Evolutionary conservation across 2,329 filamentous ascomycete species (phyloP), one percentile per base, ranked within the genome.

Genomic region (Sclerotinia borealis): DNA sequence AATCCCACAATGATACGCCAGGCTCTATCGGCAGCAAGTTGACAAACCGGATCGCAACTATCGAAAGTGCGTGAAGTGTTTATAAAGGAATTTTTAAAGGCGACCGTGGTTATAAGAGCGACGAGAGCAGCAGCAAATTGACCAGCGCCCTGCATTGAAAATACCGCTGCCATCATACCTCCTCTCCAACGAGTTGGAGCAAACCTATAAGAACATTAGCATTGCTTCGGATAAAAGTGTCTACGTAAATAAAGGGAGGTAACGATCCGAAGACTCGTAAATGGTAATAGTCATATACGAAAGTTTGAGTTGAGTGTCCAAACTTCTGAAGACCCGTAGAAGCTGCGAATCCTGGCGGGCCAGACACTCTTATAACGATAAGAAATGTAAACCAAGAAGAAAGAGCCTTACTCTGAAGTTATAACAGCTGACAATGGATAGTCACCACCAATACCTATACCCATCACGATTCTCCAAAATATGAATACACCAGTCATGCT

Each of bases 91-190:
- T 74, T 72, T 69, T 85, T 86, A 76, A 90, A 91, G 2, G 82
- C 84, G 19, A 81, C 77, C 0, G 86, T 88, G 43, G 86, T 87
- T 61, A 92, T 83, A 39, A 93, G 78, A 15, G 89, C 85, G 25
- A 93, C 82, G 7, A 92, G 78, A 31, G 88, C 87, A 15, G 88
- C 88, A 25, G 80, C 79, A 59, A 93, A 85, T 72, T 93, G 90
- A n/a, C 91, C 90, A 31, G 92, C 79, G 54, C 90, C 90, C 72
- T 95, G 91, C 89, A 93, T 93, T 43, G 89, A 89, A 72, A 95
- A 95, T 55, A 93, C 90, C 19, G 88, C 83, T 13, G 87, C 89
- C 80, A 95, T 90, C 88, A 95, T 93, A 64, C 87, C 89, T 66
- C 90, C 91, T 70, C 91, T 83, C 85, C 89, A 92, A 70, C 88